Evolutionary conservation across 192 early-diverging fungal species (phyloP), one percentile per base, ranked within the genome.

Genomic region (Kickxella alabastrina): DNA sequence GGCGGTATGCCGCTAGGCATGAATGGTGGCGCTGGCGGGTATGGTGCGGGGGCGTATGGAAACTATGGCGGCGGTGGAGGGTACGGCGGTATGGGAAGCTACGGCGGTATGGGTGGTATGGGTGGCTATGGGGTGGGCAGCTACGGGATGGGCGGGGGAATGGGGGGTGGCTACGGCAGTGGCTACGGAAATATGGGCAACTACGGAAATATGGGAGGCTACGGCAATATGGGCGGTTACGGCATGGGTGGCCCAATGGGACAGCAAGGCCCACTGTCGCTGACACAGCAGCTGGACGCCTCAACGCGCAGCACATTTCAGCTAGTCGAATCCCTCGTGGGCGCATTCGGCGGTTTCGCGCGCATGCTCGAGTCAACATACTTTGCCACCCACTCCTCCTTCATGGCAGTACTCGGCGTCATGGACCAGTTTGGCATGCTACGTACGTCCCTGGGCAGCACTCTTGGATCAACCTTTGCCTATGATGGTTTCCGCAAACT

Each of bases 321-420:
- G 65, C 75, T 92, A 23, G 87, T 99, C 23, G 92, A 97, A 54
- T 85, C 86, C 6, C 78, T 99, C 32, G 94, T 99, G 10, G 89
- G 91, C 31, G 90, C 93, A 0, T 99, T 99, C 83, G 93, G 89
- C 27, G 94, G 94, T 12, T 96, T 99, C 78, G 84, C 93, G 8
- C 91, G 92, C 43, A 97, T 99, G 96, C 84, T 99, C 26, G 96
- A 97, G 50, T 93, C 91, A 1, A 99, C 96, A 6, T 97, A 93
- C 63, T 88, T 92, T 79, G 93, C 96, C 15, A 99, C 96, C 0
- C 89, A 94, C 62, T 90, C 88, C 9, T 87, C 80, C 8, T 90
- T 91, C 48, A 89, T 95, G 90, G 91, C 93, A 13, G 93, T 98
- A 83, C 85, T 97, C 14, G 96, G 93, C 27, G 92, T 99, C n/a